Base-by-base conservation (phyloP, 2,329 filamentous ascomycete genomes). In the Neocucurbitaria cava region DNA sequence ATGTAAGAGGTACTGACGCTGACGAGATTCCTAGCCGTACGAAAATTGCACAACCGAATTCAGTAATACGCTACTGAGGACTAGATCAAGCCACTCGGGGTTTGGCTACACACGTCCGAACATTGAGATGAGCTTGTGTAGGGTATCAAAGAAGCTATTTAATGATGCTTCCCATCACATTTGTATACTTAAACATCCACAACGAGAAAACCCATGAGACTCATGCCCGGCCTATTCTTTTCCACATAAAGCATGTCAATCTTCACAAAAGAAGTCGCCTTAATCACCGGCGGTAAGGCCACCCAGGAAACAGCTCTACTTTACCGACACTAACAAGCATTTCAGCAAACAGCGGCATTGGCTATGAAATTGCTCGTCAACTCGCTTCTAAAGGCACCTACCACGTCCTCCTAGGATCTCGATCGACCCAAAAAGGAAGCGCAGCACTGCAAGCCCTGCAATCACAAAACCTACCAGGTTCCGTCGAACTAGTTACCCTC, bases 271-370 rank as follows among this genome's bases (percentile, higher is more conserved):
- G 66, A 65, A 5, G 66, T 77, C 17, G 66, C 72, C n/a, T 63
- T 76, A 1, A 60, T 77, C 44, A 77, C 74, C 2, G 75, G 75
- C 7, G 72, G 73, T 74, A 66, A 6, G 56, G 38, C 4, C n/a
- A 11, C 36, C 44, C 21, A 5, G 15, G 3, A 8, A 38, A 18
- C 8, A 11, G 5, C 23, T 17, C 7, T 17, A n/a, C 21, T 7
- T 40, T n/a, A 9, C 39, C 9, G n/a, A n/a, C 28, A 8, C 23
- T 46, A 33, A 50, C 44, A 28, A 36, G 21, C 18, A 49, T 30
- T 18, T 9, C 30, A 43, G 79, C 75, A 20, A 83, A 80, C 59
- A 76, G 75, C 48, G 82, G 82, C 47, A 81, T 84, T 23, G 82
- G 82, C 26, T 78, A 77, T 54, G 80, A 81, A 51, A 73, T 79